Evolutionary conservation across 140 eudicot genomes (phyloP).

Genomic region (Cichorium intybus): DNA sequence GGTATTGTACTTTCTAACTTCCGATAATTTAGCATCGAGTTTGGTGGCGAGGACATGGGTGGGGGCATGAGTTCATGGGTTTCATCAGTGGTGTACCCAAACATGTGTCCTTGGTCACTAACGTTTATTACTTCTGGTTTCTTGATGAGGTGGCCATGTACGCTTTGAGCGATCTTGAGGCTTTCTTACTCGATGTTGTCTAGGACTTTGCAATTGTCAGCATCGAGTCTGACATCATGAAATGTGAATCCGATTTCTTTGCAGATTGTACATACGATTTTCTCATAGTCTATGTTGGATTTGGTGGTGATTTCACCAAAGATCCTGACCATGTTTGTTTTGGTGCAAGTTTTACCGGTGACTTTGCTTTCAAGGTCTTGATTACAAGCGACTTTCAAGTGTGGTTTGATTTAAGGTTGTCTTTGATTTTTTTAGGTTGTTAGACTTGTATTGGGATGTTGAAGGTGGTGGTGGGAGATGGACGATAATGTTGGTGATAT

Average conservation of each 20-base stretch:
- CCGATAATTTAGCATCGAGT: no score
- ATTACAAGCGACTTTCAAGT: constrained; percentile 75
- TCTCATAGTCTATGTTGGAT: constrained; percentile 67
- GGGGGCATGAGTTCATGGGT: no score
- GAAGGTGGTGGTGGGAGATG: no score
- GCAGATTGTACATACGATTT: constrained; percentile 61
- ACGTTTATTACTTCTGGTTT: constrained; percentile 69
- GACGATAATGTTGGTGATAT: no score
- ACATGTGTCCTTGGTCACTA: constrained; percentile 70
- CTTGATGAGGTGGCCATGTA: constrained; percentile 67
- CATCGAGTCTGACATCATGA: constrained; percentile 63
- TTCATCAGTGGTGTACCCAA: no score
- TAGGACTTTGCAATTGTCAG: constrained; percentile 67
- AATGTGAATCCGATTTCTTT: constrained; percentile 63
- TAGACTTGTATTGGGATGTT: no score
- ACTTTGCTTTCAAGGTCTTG: constrained; percentile 79
- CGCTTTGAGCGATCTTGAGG: constrained; percentile 68
- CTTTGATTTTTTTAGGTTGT: no score
- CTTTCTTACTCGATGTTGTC: constrained; percentile 67
- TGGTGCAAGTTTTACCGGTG: constrained; percentile 74
- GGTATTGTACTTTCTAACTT: constrained; percentile 63
- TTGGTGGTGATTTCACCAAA: no score
- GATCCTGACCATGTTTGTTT: constrained; percentile 72
- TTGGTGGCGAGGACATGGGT: no score
- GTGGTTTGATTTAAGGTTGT: no score